phyloP scores from a whole-genome alignment of 23 red algal genomes.

The Gracilaria vermiculophylla region DNA sequence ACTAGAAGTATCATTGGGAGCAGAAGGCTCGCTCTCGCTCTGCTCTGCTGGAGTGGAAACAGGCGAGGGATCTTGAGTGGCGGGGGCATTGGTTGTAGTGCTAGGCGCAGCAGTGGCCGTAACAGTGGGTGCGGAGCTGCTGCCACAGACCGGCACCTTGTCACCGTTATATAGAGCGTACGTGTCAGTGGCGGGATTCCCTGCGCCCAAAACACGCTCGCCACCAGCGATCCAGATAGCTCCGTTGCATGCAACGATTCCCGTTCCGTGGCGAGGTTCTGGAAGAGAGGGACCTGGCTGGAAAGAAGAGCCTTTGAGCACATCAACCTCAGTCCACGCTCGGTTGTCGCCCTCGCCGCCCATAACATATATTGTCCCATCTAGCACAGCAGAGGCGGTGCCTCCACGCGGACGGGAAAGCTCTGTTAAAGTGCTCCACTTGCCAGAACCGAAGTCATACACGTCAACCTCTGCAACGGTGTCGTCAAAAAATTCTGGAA shows the following conservation, averaged over 20 bases:
- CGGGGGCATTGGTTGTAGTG: no score
- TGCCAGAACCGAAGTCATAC: slow-evolving; percentile 23
- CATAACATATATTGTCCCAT: slow-evolving; percentile 4
- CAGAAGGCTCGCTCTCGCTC: not conserved
- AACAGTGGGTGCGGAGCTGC: not conserved
- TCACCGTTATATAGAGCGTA: slow-evolving; percentile 50
- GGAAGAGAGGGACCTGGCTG: slow-evolving; percentile 21
- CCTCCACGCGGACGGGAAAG: slow-evolving; percentile 60
- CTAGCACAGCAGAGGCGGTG: slow-evolving; percentile 29
- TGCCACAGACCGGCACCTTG: slow-evolving; percentile 7
- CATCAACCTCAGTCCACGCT: slow-evolving; percentile 54
- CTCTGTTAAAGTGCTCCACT: slow-evolving; percentile 25
- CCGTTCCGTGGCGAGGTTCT: slow-evolving; percentile 46
- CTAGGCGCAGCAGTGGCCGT: not conserved
- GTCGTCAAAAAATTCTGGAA: slow-evolving; percentile 54
- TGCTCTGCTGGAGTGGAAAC: not conserved
- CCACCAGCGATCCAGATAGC: slow-evolving; percentile 65
- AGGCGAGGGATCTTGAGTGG: not conserved
- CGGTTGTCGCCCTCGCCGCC: slow-evolving; percentile 63
- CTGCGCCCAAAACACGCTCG: slow-evolving; percentile 23
- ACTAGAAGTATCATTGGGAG: slow-evolving; percentile 12
- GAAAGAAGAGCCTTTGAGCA: slow-evolving; percentile 35
- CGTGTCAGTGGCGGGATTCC: not conserved
- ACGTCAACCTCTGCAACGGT: slow-evolving; percentile 49
- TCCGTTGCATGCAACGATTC: slow-evolving; percentile 58